Conservation (phyloP, 768 basidiomycete species). For the Mycena amicta region DNA sequence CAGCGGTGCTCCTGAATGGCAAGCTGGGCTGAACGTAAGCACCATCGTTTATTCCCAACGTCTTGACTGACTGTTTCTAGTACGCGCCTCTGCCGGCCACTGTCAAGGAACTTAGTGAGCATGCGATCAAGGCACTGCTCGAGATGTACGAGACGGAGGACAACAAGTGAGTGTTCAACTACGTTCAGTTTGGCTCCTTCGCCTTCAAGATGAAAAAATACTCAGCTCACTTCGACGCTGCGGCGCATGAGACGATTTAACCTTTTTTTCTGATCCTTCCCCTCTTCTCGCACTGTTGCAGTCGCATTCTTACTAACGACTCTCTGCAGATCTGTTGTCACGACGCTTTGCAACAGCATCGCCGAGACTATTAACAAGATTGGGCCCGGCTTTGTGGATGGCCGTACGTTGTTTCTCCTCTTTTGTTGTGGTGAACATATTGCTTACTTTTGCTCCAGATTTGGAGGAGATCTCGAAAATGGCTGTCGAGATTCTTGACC, state of each 20-base stretch:
- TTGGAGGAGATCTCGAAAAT: conserved; percentile 79
- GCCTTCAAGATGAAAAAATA: conserved; percentile 53
- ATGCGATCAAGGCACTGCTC: conserved; percentile 72
- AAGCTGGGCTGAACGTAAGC: conserved; percentile 67
- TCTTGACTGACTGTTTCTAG: conserved; percentile 28
- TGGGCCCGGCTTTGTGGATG: conserved; percentile 84
- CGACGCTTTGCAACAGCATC: conserved; percentile 83
- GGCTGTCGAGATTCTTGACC: conserved; percentile 83
- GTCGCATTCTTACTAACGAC: conserved; percentile 26
- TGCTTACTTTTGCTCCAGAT: conserved; percentile 43
- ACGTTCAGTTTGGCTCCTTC: conserved; percentile 2
- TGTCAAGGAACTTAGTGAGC: conserved; percentile 79
- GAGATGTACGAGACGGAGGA: conserved; percentile 95
- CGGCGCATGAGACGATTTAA: conserved; percentile 59
- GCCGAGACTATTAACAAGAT: conserved; percentile 91
- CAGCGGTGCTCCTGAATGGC: conserved; percentile 81
- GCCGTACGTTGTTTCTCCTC: conserved; percentile 51
- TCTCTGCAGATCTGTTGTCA: conserved; percentile 74
- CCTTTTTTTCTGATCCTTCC: conserved; percentile 38
- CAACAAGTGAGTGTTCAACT: conserved; percentile 76
- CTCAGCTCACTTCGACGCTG: conserved; percentile 83
- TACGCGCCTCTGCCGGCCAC: conserved; percentile 57
- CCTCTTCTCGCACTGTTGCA: conserved; percentile 13
- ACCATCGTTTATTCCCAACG: neutral
- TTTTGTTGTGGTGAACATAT: conserved; percentile 8